Evolutionary conservation across 176 grass and related monocot species (phyloP).

Genomic region (Zoysia japonica): DNA sequence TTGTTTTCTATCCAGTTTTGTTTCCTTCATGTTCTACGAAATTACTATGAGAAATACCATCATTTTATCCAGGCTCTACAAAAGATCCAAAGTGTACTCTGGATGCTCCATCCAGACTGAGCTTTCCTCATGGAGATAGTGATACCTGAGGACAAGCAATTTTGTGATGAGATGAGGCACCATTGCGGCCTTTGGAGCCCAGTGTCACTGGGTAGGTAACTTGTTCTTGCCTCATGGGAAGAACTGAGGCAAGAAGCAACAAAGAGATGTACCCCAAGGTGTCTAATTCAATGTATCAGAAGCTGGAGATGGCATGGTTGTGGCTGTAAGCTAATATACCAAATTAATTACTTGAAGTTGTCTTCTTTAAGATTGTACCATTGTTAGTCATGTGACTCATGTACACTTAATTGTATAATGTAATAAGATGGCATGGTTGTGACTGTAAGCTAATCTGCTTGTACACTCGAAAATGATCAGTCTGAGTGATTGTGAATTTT

Average conservation of each 20-base stretch:
- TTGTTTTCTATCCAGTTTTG: neutral
- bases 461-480: too few species aligned
- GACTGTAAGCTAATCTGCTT: neutral
- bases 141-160: neutral
- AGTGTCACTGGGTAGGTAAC: neutral
- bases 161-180: constrained; percentile 14
- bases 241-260: neutral
- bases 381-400: neutral
- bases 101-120: neutral
- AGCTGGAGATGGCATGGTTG: neutral
- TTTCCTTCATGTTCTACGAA: constrained; percentile 20
- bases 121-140: neutral
- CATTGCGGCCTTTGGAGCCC: neutral
- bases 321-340: neutral
- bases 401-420: neutral
- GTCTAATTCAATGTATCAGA: neutral
- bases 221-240: neutral
- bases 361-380: neutral
- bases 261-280: neutral
- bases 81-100: neutral
- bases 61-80: neutral
- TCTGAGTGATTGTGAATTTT: neutral
- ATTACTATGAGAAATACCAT: neutral
- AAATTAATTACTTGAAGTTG: neutral
- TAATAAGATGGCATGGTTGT: neutral